Evolutionary conservation across 441 rosid species (phyloP), one percentile per base, ranked within the genome.

Genomic region (Capsella rubella): DNA sequence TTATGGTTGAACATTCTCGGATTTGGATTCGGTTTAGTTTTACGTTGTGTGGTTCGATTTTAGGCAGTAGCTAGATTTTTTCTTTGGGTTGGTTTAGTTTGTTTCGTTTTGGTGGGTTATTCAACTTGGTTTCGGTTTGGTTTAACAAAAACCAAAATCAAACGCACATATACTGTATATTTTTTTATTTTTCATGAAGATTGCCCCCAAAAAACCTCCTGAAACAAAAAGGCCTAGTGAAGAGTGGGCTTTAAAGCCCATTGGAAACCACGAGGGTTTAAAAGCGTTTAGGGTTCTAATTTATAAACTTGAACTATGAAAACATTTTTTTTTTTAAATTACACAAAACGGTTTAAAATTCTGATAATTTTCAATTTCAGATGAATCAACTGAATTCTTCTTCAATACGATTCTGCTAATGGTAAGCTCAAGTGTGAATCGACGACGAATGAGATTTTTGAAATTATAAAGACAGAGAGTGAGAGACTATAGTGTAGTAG

Each of bases 221-320:
- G 9, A 21, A 50, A 27, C n/a, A 25, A 52, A 25, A 25, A 32
- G 32, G 34, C 34, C 6, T 27, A 3, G 28, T 0, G 5, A 12
- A 53, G 0, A 53, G 0, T 55, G 60, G 60, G 60, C 60, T 55
- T 55, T 3, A 31, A 51, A 72, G 64, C 55, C 70, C 70, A 47
- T 0, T 16, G 0, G 5, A 47, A 6, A 47, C 52, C 25, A 4
- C 51, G 25, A 46, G 10, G 15, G 8, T 34, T 34, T 6, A 6
- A 35, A 37, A 37, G 16, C 8, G 56, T 64, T 65, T 64, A 49
- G 69, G 69, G 47, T 65, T 65, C 57, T 65, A 16, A 54, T 14
- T n/a, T 34, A 2, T 27, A 60, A 45, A 31, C 34, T n/a, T 8
- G n/a, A 16, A 16, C 0, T 16, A 16, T 0, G 18, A 16, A 16